Percentiles rank a stretch among this genome's conserved stretches.
Evolutionary conservation across 352 stramenopile genomes (phyloP).

Genomic region (Pythium periplocum): DNA sequence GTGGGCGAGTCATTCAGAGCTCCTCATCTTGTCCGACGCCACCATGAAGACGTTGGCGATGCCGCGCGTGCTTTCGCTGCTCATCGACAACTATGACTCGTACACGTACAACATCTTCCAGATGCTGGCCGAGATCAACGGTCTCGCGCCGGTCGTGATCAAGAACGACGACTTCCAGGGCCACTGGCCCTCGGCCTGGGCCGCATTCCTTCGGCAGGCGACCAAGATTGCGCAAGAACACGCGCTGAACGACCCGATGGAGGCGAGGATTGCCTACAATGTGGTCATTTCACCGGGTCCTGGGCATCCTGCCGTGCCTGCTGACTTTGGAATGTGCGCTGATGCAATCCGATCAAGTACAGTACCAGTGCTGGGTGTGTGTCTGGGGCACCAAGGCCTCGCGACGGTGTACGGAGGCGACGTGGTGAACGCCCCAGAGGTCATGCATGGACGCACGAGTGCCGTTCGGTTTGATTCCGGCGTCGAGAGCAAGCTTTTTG

Average conservation of each 20-base stretch:
- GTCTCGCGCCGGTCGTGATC: slow-evolving; percentile 82
- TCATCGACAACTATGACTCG: slow-evolving; percentile 98
- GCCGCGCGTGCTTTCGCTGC: slow-evolving; percentile 60
- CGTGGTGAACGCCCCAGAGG: slow-evolving; percentile 77
- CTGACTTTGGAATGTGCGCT: slow-evolving; percentile 87
- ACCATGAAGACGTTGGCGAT: slow-evolving; percentile 21
- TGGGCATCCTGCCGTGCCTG: slow-evolving; percentile 65
- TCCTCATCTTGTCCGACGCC: background rate
- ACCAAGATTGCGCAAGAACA: slow-evolving; percentile 12
- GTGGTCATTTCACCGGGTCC: slow-evolving; percentile 91
- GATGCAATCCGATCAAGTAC: slow-evolving; percentile 52
- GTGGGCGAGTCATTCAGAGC: too few species aligned
- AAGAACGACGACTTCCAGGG: slow-evolving; percentile 89
- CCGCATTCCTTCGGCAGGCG: slow-evolving; percentile 39
- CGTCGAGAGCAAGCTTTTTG: slow-evolving; percentile 41
- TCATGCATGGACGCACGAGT: slow-evolving; percentile 94
- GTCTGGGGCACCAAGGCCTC: slow-evolving; percentile 96
- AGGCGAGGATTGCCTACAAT: slow-evolving; percentile 34
- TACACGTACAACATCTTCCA: slow-evolving; percentile 98
- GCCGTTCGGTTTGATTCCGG: slow-evolving; percentile 32
- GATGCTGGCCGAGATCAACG: slow-evolving; percentile 91
- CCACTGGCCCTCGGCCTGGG: slow-evolving; percentile 57
- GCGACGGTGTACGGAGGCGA: slow-evolving; percentile 81
- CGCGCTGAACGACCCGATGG: slow-evolving; percentile 3
- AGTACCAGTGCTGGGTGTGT: slow-evolving; percentile 94